phyloP scores from a whole-genome alignment of 345 rosid genomes.

The Hevea brasiliensis region DNA sequence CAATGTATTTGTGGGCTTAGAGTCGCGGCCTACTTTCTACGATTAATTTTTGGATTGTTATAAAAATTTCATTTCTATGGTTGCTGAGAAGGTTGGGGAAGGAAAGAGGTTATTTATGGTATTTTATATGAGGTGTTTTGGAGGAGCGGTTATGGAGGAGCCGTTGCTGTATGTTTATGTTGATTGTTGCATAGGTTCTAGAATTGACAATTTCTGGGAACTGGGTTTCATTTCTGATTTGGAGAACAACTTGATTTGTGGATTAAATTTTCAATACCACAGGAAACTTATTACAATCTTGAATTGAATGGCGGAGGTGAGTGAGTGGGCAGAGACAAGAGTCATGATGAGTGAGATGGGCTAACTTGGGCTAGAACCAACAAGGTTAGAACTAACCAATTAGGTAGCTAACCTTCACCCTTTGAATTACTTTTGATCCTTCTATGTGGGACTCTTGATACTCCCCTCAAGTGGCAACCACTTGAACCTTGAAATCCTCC shows the following conservation, averaged over 20 bases:
- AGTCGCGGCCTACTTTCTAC: background rate
- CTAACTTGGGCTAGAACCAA: too few species aligned
- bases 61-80: background rate
- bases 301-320: too few species aligned
- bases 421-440: too few species aligned
- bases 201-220: background rate
- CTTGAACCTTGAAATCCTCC: too few species aligned
- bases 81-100: constrained; percentile 8
- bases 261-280: background rate
- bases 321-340: too few species aligned
- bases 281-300: too few species aligned
- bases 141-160: background rate
- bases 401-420: too few species aligned
- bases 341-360: too few species aligned
- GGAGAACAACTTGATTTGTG: background rate
- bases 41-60: background rate
- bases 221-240: background rate
- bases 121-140: background rate
- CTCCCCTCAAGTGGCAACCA: too few species aligned
- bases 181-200: background rate
- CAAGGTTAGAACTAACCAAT: too few species aligned
- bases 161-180: background rate
- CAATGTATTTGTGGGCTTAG: background rate
- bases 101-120: background rate
- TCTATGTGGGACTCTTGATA: too few species aligned